Percentiles rank a stretch among this genome's conserved stretches.
These are phyloP conservation scores for Nemania sp. DNA, from an alignment of 2,329 filamentous ascomycete genomes.

Conservation along the genomic window DNA sequence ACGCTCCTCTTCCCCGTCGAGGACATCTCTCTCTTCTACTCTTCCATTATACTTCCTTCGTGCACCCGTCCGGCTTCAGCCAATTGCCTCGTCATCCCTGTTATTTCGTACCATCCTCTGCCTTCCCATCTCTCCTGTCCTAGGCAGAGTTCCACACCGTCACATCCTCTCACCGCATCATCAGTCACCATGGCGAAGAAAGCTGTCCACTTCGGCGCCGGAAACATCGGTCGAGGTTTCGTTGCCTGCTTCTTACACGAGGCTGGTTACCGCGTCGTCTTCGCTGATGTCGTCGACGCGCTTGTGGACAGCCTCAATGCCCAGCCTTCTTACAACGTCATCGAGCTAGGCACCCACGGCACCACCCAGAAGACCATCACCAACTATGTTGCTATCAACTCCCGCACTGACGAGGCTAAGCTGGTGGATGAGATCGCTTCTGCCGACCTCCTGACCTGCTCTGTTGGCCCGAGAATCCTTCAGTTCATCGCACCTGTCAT, in stretches of 20 bases:
- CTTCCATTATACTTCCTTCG: conserved; percentile 3
- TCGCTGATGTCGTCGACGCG: conserved; percentile 87
- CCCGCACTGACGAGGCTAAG: conserved; percentile 79
- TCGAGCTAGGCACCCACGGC: conserved; percentile 85
- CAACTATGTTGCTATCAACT: conserved; percentile 98
- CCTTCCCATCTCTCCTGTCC: neutral
- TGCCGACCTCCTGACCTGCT: conserved; percentile 92
- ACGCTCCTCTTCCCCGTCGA: conserved; percentile 22
- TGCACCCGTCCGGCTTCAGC: neutral
- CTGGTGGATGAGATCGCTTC: conserved; percentile 84
- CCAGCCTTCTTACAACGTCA: conserved; percentile 81
- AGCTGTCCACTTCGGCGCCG: conserved; percentile 83
- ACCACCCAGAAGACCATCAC: conserved; percentile 78
- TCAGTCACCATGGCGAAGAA: conserved; percentile 59
- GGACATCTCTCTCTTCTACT: neutral
- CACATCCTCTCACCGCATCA: neutral
- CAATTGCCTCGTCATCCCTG: neutral
- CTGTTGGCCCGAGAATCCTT: conserved; percentile 93
- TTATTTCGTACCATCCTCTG: neutral
- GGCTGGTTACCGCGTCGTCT: conserved; percentile 93
- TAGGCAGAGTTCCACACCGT: conserved; percentile 1
- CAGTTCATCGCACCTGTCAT: conserved; percentile 96
- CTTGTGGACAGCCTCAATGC: conserved; percentile 81
- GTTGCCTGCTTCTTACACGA: conserved; percentile 92
- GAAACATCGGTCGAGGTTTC: conserved; percentile 85